A percentile compares a stretch with the other conserved stretches of the same genome.
These are phyloP conservation scores for Geranium brycei DNA, from an alignment of 345 rosid species.

Conservation along the genomic window DNA sequence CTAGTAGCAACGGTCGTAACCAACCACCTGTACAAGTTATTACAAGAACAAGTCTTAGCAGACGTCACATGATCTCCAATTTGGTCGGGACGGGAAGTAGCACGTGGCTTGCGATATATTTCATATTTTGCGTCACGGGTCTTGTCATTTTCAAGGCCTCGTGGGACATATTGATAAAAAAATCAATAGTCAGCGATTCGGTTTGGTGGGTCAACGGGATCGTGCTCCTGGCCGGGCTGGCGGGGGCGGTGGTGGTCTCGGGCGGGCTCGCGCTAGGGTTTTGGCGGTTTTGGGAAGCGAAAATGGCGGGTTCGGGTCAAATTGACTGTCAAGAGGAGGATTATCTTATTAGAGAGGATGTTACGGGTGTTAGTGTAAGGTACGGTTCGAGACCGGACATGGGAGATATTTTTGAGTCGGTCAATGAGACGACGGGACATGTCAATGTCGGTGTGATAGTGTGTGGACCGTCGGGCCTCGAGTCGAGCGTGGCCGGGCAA, in stretches of 20 bases:
- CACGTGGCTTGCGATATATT: conserved; percentile 63
- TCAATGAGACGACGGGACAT: conserved; percentile 42
- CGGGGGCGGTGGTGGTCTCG: conserved; percentile 38
- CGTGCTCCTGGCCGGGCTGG: conserved; percentile 51
- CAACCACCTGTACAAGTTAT: too few species aligned
- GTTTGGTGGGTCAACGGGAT: conserved; percentile 85
- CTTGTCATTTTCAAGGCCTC: conserved; percentile 30
- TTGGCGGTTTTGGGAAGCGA: conserved; percentile 61
- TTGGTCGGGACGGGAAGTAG: conserved; percentile 69
- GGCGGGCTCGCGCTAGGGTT: conserved; percentile 57
- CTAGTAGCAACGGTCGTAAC: conserved; percentile 19
- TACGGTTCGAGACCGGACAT: conserved; percentile 83
- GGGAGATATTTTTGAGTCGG: conserved; percentile 49
- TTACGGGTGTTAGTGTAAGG: conserved; percentile 7
- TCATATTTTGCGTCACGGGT: conserved; percentile 42
- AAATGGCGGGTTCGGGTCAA: neutral
- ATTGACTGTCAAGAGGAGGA: too few species aligned
- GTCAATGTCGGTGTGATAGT: conserved; percentile 77
- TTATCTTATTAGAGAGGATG: too few species aligned
- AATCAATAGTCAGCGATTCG: conserved; percentile 21
- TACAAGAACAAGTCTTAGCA: too few species aligned
- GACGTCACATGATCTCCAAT: conserved; percentile 35
- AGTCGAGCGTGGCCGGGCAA: conserved; percentile 59
- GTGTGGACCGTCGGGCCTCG: conserved; percentile 71
- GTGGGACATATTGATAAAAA: conserved; percentile 38